These are phyloP conservation scores for Suhomyces maxii DNA, from an alignment of 1,139 yeast species.

Conservation along the genomic window DNA sequence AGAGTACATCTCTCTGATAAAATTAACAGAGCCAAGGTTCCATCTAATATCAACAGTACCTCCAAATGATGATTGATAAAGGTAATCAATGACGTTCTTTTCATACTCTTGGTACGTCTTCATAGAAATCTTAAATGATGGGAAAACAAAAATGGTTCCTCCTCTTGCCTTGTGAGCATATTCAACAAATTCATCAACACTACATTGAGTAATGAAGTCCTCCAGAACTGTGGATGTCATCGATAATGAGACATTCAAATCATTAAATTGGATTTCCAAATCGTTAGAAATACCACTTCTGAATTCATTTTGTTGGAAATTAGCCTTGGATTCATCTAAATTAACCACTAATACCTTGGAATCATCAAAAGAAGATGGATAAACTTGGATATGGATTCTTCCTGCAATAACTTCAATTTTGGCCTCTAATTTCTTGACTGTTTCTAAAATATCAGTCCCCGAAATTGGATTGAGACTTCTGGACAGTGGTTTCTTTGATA, in stretches of 20 bases:
- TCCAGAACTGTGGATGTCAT: slow-evolving; percentile 48
- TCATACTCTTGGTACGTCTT: slow-evolving; percentile 60
- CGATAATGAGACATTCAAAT: slow-evolving; percentile 67
- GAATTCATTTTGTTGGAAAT: slow-evolving; percentile 58
- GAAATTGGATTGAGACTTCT: slow-evolving; percentile 7
- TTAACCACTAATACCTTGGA: slow-evolving; percentile 67
- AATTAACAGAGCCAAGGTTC: slow-evolving; percentile 92
- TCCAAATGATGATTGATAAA: slow-evolving; percentile 72
- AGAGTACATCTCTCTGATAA: slow-evolving; percentile 79
- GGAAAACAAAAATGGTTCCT: slow-evolving; percentile 78
- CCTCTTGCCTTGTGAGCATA: slow-evolving; percentile 67
- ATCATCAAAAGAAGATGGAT: slow-evolving; percentile 77
- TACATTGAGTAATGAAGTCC: slow-evolving; percentile 39
- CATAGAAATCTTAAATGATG: slow-evolving; percentile 75
- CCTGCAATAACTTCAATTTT: slow-evolving; percentile 63
- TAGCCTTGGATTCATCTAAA: slow-evolving; percentile 59
- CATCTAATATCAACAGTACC: slow-evolving; percentile 90
- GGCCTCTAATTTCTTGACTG: slow-evolving; percentile 51
- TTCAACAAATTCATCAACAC: slow-evolving; percentile 55
- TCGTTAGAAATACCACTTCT: slow-evolving; percentile 50
- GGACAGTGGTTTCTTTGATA: slow-evolving; percentile 8
- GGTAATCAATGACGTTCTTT: slow-evolving; percentile 58
- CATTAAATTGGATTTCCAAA: slow-evolving; percentile 54
- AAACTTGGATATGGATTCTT: slow-evolving; percentile 58
- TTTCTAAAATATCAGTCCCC: slow-evolving; percentile 29